Conservation (phyloP, 129 eudicot species). For the Dittrichia graveolens region DNA sequence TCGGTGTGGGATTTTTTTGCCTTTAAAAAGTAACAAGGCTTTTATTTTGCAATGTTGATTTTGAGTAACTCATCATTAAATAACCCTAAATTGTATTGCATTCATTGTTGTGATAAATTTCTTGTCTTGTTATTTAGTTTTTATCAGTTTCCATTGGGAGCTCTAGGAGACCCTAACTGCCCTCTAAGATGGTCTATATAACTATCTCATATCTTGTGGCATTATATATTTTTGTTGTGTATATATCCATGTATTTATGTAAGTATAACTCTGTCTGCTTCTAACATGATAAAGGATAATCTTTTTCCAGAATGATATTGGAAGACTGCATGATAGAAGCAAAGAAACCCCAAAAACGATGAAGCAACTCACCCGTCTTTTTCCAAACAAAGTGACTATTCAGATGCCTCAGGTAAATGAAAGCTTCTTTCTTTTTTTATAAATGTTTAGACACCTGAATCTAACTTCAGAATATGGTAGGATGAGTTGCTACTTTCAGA, state of each 20-base stretch:
- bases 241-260: not conserved
- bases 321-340: conserved; percentile 82
- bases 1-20: too few species aligned
- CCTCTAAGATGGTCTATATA: not conserved
- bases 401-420: conserved; percentile 84
- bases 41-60: too few species aligned
- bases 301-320: conserved; percentile 64
- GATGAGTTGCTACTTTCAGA: conserved; percentile 70
- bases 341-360: conserved; percentile 82
- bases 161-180: conserved; percentile 1
- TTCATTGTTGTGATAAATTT: too few species aligned
- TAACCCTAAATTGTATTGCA: not conserved
- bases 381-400: conserved; percentile 85
- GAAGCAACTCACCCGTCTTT: conserved; percentile 85
- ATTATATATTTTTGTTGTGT: not conserved
- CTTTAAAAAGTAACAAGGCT: too few species aligned
- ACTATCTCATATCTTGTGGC: conserved; percentile 1
- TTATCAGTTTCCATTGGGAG: not conserved
- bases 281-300: not conserved
- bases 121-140: too few species aligned
- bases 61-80: not conserved
- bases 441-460: conserved; percentile 12
- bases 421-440: not conserved
- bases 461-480: conserved; percentile 38
- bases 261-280: not conserved